Base-by-base conservation (phyloP, 225 moss, liverwort and hornwort genomes). In the Straminergon stramineum region DNA sequence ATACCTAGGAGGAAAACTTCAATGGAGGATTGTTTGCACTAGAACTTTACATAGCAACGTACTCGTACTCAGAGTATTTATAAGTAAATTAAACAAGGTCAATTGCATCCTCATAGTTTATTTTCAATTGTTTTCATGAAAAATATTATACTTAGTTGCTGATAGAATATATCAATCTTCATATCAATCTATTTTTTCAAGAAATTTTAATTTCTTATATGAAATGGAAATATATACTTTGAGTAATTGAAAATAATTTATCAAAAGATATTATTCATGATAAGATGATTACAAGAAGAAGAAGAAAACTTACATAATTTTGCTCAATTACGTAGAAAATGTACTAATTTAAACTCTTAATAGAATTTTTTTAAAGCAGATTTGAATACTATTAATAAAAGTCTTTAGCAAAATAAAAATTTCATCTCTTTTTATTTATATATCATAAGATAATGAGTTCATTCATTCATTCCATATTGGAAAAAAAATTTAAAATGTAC, bases 281-380 rank as follows among this genome's bases (percentile, higher is more conserved):
- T 31, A 31, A 75, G 0, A 2, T 6, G 19, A 48, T 48, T 45
- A 17, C 11, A 31, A 75, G 2, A 30, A 48, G 0, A 39, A 37
- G 1, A 41, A 41, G 9, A 24, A 13, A 41, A 30, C 3, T 68
- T 68, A n/a, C 23, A 5, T 48, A 48, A 7, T 31, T 75, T 75
- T 75, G 2, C 4, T 75, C 7, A 11, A 48, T 17, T 27, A 15
- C 10, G 6, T 28, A 9, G 1, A 0, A 48, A 45, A 45, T 24
- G 1, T 45, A 27, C 2, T 10, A 45, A 30, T 45, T 30, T 30
- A 6, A 17, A 28, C 3, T 45, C 10, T 45, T 28, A 2, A 45
- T 18, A 30, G 4, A 45, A 43, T 30, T 10, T 10, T 74, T 1
- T 30, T 0, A 48, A 30, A 48, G 48, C 0, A 0, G 1, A 4